Percentiles rank a stretch among this genome's conserved stretches.
phyloP scores from a whole-genome alignment of 108 stramenopile genomes.

The Mediolabrus comicus region DNA sequence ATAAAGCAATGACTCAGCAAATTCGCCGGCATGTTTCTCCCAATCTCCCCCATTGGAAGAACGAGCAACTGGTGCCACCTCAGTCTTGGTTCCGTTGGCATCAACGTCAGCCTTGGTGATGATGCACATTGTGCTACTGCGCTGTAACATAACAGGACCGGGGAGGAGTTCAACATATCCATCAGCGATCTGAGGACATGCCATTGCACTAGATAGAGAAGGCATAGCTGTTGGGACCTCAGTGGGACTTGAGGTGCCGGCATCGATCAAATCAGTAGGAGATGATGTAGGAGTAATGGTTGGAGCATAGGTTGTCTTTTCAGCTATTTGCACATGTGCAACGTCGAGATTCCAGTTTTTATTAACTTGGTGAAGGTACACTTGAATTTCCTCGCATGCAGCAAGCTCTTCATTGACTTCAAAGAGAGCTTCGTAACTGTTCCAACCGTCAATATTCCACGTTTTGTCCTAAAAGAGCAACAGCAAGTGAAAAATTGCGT shows the following conservation, averaged over 20 bases:
- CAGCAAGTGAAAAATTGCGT: not conserved
- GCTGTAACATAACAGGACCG: conserved; percentile 26
- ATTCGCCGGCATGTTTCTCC: conserved; percentile 48
- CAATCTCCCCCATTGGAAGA: conserved; percentile 48
- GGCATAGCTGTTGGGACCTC: conserved; percentile 34
- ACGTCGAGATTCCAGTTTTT: conserved; percentile 33
- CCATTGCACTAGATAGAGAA: conserved; percentile 24
- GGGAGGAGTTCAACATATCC: conserved; percentile 8
- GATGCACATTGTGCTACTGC: conserved; percentile 28
- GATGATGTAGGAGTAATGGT: conserved; percentile 4
- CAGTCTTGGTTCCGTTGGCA: conserved; percentile 16
- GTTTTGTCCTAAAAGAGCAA: not conserved
- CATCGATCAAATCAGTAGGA: conserved; percentile 12
- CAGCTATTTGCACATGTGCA: conserved; percentile 34
- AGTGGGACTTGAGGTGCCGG: not conserved
- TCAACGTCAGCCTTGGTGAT: conserved; percentile 33
- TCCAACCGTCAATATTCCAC: conserved; percentile 37
- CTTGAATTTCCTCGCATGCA: conserved; percentile 22
- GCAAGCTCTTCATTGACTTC: conserved; percentile 29
- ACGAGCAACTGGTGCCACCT: conserved; percentile 41
- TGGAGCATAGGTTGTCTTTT: not conserved
- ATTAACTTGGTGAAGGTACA: conserved; percentile 36
- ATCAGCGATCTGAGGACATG: conserved; percentile 10
- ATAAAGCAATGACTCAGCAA: conserved; percentile 29
- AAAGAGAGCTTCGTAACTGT: conserved; percentile 27